A percentile compares a stretch with the other conserved stretches of the same genome.
Evolutionary conservation across 2,329 filamentous ascomycete species (phyloP).

Genomic region (Trichophyton mentagrophytes): DNA sequence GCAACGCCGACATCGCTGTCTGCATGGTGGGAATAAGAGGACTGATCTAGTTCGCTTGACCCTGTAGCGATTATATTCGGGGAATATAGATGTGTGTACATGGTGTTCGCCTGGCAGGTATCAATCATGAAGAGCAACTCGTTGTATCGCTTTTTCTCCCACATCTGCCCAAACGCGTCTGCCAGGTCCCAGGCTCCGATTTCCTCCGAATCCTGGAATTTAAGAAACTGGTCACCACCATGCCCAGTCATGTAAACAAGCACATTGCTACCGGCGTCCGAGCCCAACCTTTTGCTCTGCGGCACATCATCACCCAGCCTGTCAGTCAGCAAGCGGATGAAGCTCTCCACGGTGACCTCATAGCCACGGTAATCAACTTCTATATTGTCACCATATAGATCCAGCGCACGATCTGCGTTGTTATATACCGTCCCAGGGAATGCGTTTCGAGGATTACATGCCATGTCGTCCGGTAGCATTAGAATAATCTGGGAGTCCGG

Average conservation of each 20-base stretch:
- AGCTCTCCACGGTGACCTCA: constrained; percentile 97
- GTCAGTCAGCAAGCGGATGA: constrained; percentile 88
- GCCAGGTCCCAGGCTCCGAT: constrained; percentile 93
- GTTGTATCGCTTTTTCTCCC: constrained; percentile 98
- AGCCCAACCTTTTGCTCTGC: constrained; percentile 81
- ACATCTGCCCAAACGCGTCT: constrained; percentile 98
- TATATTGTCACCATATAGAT: constrained; percentile 96
- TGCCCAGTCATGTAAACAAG: constrained; percentile 99
- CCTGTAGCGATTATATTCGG: constrained; percentile 97
- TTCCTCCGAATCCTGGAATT: constrained; percentile 96
- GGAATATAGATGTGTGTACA: constrained; percentile 97
- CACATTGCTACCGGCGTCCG: constrained; percentile 91
- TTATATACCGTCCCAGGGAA: constrained; percentile 98
- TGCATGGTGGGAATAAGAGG: constrained; percentile 92
- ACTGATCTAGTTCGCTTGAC: constrained; percentile 91
- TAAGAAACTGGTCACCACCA: constrained; percentile 92
- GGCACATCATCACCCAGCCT: constrained; percentile 90
- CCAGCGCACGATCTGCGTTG: constrained; percentile 88
- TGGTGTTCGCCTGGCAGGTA: constrained; percentile 97
- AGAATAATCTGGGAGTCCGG: constrained; percentile 98
- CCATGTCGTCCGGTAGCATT: constrained; percentile 99
- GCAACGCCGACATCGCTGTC: constrained; percentile 97
- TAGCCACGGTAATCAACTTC: constrained; percentile 98
- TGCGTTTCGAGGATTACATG: constrained; percentile 94
- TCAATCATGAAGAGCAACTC: constrained; percentile 99